phyloP scores from a whole-genome alignment of 1,284 basidiomycete genomes.

The Irpex lacteus region DNA sequence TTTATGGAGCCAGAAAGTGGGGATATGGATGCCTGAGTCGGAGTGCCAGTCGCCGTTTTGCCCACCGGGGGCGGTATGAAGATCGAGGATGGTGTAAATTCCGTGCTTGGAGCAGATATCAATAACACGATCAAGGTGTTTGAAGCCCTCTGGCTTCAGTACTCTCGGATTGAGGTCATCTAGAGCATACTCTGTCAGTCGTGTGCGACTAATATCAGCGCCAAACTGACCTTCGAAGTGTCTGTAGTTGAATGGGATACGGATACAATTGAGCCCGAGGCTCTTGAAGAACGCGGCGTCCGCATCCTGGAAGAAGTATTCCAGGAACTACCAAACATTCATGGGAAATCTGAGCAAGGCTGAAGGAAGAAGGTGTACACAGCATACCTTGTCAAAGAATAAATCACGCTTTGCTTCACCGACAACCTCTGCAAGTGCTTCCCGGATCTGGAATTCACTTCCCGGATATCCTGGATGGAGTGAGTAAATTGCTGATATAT shows the following conservation, averaged over 20 bases:
- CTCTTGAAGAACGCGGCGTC: constrained; percentile 71
- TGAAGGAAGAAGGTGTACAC: background rate
- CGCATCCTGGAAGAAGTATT: constrained; percentile 70
- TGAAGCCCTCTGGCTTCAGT: constrained; percentile 60
- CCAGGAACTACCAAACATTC: constrained; percentile 52
- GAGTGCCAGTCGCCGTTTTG: constrained; percentile 60
- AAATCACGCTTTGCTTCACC: constrained; percentile 69
- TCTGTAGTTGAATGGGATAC: constrained; percentile 65
- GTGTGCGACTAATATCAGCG: background rate
- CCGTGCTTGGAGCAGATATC: constrained; percentile 54
- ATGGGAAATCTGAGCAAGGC: background rate
- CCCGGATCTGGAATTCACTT: constrained; percentile 66
- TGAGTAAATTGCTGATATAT: background rate
- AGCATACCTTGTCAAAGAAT: constrained; percentile 73
- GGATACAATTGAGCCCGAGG: constrained; percentile 72
- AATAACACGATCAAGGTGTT: constrained; percentile 62
- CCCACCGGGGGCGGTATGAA: constrained; percentile 63
- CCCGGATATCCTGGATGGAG: constrained; percentile 48
- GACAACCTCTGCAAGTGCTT: constrained; percentile 62
- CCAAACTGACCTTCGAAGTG: constrained; percentile 50
- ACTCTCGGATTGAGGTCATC: constrained; percentile 67
- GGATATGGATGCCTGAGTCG: constrained; percentile 52
- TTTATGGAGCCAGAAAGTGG: constrained; percentile 70
- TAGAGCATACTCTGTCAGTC: constrained; percentile 17
- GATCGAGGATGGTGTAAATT: constrained; percentile 62